Conservation (phyloP, 306 rosid genomes). For the Argentina anserina region DNA sequence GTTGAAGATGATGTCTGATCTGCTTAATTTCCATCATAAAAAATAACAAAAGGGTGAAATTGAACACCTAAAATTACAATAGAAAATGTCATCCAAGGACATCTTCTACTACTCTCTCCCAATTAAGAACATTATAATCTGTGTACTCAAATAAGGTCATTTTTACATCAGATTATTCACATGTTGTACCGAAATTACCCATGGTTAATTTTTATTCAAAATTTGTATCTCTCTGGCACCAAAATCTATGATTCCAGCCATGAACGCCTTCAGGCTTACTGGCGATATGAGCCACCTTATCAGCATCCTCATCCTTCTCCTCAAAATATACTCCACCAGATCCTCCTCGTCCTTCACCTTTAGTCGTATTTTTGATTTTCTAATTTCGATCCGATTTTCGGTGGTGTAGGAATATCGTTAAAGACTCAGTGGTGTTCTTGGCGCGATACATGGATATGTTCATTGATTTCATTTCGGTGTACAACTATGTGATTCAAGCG, state of each 20-base stretch:
- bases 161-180: no score
- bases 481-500: slow-evolving; percentile 71
- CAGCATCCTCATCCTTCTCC: slow-evolving; percentile 83
- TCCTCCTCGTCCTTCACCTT: slow-evolving; percentile 62
- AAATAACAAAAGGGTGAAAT: no score
- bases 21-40: no score
- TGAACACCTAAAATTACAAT: no score
- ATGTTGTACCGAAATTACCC: no score
- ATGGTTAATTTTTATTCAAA: no score
- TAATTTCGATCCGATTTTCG: background rate
- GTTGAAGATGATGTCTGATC: no score
- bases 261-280: slow-evolving; percentile 88
- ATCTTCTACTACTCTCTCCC: no score
- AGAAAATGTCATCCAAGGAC: no score
- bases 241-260: slow-evolving; percentile 22
- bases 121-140: no score
- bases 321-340: slow-evolving; percentile 94
- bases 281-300: slow-evolving; percentile 92
- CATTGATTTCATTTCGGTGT: slow-evolving; percentile 70
- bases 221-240: slow-evolving; percentile 34
- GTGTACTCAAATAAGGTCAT: no score
- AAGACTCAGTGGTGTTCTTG: slow-evolving; percentile 88
- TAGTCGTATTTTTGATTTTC: background rate
- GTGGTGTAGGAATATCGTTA: slow-evolving; percentile 62
- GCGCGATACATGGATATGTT: slow-evolving; percentile 85